Percentiles rank a stretch among this genome's conserved stretches.
phyloP scores from a whole-genome alignment of 495 filamentous ascomycete species.

The Astrothelium macrocarpum region DNA sequence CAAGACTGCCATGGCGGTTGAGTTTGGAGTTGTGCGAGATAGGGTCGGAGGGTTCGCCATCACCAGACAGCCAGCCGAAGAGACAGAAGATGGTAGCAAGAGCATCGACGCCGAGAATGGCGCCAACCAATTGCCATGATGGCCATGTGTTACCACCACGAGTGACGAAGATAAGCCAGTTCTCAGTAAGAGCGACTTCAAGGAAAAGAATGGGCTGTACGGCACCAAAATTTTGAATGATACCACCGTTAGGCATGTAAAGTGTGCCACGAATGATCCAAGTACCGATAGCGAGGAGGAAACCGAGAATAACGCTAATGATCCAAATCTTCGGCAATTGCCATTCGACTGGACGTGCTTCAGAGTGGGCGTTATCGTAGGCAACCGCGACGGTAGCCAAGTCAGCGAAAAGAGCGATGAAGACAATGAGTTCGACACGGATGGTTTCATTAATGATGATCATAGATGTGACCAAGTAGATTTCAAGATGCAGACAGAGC shows the following conservation, averaged over 20 bases:
- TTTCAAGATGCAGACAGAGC: constrained; percentile 64
- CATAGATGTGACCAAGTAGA: constrained; percentile 70
- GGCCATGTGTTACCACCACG: constrained; percentile 62
- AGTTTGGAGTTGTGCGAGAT: constrained; percentile 9
- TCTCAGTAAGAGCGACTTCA: constrained; percentile 64
- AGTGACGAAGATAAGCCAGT: constrained; percentile 74
- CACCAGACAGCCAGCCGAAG: constrained; percentile 58
- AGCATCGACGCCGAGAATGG: constrained; percentile 62
- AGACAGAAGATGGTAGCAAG: constrained; percentile 62
- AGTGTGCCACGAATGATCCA: constrained; percentile 61
- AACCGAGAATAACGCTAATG: constrained; percentile 58
- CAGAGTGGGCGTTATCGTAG: constrained; percentile 69
- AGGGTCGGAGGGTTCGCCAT: constrained; percentile 32
- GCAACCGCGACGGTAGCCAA: constrained; percentile 67
- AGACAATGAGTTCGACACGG: constrained; percentile 57
- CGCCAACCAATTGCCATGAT: constrained; percentile 61
- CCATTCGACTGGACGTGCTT: constrained; percentile 64
- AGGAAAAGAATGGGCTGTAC: constrained; percentile 67
- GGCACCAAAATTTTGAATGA: constrained; percentile 63
- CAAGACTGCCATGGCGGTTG: constrained; percentile 37
- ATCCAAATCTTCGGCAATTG: constrained; percentile 72
- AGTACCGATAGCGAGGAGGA: constrained; percentile 55
- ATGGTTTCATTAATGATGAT: constrained; percentile 68
- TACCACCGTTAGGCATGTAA: constrained; percentile 58
- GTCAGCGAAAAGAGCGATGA: constrained; percentile 70